These are phyloP conservation scores for Gamsiella multidivaricata DNA, from an alignment of 192 early-diverging fungal genomes.

Conservation along the genomic window DNA sequence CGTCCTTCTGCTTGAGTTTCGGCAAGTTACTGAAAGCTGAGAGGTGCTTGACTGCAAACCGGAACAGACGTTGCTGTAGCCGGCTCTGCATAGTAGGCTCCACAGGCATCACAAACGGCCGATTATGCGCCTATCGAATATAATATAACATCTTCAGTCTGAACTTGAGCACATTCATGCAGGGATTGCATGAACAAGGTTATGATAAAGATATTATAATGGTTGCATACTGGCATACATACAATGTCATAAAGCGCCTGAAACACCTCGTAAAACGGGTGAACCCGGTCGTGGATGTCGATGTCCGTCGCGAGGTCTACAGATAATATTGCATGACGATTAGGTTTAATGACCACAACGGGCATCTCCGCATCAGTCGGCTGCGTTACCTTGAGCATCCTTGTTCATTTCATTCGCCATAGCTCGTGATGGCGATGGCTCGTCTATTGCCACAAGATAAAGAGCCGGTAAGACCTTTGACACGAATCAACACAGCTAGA, in stretches of 20 bases:
- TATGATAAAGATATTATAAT: too few species aligned
- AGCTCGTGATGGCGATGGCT: too few species aligned
- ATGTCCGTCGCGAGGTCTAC: conserved; percentile 16
- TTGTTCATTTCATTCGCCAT: too few species aligned
- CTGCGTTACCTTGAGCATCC: too few species aligned
- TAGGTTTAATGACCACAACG: too few species aligned
- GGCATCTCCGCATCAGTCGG: too few species aligned
- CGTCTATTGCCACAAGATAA: too few species aligned
- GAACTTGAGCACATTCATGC: too few species aligned
- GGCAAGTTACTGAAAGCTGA: conserved; percentile 1
- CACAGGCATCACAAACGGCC: not conserved
- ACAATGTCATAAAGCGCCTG: conserved; percentile 22
- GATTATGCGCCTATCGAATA: not conserved
- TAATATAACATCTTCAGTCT: too few species aligned
- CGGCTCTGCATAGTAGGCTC: not conserved
- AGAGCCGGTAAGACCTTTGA: too few species aligned
- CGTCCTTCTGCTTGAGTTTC: conserved; percentile 13
- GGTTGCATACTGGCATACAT: conserved; percentile 4
- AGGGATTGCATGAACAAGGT: not conserved
- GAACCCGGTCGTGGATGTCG: not conserved
- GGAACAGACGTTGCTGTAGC: not conserved
- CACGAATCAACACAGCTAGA: too few species aligned
- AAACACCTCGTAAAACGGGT: conserved; percentile 4
- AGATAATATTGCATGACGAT: too few species aligned
- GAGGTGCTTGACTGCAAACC: not conserved